These are phyloP conservation scores for Hydnum rufescens DNA, from an alignment of 768 basidiomycete genomes.

Conservation along the genomic window DNA sequence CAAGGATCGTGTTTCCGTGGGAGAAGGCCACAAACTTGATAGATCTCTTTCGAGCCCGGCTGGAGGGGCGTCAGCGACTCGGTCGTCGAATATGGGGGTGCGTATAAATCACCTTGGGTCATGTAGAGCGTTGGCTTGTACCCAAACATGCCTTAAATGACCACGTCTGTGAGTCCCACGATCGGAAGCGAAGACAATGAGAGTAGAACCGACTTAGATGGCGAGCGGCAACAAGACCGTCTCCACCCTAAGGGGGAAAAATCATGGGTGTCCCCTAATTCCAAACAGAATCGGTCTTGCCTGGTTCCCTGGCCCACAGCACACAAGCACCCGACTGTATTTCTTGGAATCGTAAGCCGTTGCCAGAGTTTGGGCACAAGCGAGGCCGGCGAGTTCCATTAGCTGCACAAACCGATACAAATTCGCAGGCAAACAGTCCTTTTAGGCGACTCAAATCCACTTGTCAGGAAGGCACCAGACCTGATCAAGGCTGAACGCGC, in stretches of 20 bases:
- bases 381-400: conserved; percentile 91
- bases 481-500: conserved; percentile 91
- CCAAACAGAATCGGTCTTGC: conserved; percentile 16
- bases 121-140: conserved; percentile 80
- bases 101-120: conserved; percentile 49
- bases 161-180: neutral
- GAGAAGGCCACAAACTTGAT: conserved; percentile 31
- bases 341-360: conserved; percentile 50
- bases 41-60: conserved; percentile 88
- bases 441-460: neutral
- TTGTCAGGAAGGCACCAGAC: no score
- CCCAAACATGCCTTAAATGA: conserved; percentile 60
- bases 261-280: neutral
- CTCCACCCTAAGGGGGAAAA: conserved; percentile 36
- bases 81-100: neutral
- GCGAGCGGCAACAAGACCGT: conserved; percentile 89
- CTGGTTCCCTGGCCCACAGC: conserved; percentile 96
- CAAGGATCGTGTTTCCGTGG: neutral
- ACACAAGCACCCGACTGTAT: conserved; percentile 69
- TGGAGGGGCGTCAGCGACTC: conserved; percentile 15
- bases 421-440: neutral
- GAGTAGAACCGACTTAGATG: conserved; percentile 47
- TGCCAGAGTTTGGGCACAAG: conserved; percentile 76
- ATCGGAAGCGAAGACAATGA: neutral
- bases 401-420: conserved; percentile 29